Evolutionary conservation across 176 grass and related monocot genomes (phyloP), one percentile per base, ranked within the genome.

Genomic region (Oryza brachyantha): DNA sequence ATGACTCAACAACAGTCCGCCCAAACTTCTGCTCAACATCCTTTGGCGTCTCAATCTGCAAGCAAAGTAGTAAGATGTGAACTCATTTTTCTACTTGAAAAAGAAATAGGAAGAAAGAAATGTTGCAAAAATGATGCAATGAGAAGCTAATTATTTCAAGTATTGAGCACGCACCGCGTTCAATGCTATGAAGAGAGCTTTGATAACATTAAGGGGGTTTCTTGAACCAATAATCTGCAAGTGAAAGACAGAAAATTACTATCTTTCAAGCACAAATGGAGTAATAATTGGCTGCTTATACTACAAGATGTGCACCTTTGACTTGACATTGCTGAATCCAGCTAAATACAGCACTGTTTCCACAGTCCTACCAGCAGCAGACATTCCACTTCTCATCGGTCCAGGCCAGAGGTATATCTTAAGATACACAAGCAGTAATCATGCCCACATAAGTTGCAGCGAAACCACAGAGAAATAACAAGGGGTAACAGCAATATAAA

Each of bases 21-120:
- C 95, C 95, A 72, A 98, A 94, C 79, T 98, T 98, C 92, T 98
- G 87, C 42, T 94, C 89, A 21, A 98, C 85, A 79, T 98, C 95
- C 59, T 98, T 98, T 10, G 92, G 85, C 26, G 83, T 94, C 84
- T 98, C 89, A 75, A 98, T 94, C 95, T 94, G 89, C 21, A 85
- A 67, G 57, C 17, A 52, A 31, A 64, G 32, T 16, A 64, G 32
- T 16, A 16, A 21, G 50, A 65, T 28, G 29, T 5, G 13, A 67
- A 26, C 22, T 28, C 35, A 43, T 38, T 39, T 0, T 9, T 38
- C 2, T 21, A 52, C 48, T 55, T 41, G 0, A 39, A 68, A 61
- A 69, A 70, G 36, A 16, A 41, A 10, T 7, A 52, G 17, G 16
- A 48, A 52, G 46, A 8, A 10, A 43, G 0, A 31, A 73, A 64